Evolutionary conservation across 2,329 filamentous ascomycete genomes (phyloP), one percentile per base, ranked within the genome.

Genomic region (Cercospora beticola): DNA sequence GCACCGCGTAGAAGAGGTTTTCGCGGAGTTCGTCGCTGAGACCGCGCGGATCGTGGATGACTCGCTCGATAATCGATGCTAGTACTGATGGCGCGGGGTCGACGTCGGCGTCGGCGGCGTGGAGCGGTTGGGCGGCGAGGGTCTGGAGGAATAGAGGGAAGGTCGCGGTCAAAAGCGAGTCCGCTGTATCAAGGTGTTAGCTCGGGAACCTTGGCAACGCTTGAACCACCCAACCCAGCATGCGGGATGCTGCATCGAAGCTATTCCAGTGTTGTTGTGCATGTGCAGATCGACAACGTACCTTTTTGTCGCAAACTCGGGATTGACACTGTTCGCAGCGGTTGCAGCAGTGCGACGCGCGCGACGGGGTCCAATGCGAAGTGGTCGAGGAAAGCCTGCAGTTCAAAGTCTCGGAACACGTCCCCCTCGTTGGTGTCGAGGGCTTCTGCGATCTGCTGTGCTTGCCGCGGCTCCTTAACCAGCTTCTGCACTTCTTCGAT

Each of bases 371-470:
- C 94, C 64, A 97, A 86, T 78, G 94, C 93, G 84, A 99, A 99
- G 80, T 98, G 94, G 72, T 97, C 92, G 85, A 98, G 90, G 78
- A 99, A 98, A 1, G 91, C 92, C 2, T 92, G 91, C n/a, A 99
- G 86, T 78, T 99, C 94, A 76, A 99, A 97, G 78, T 98, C 94
- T 67, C 93, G 91, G 79, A 97, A 97, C 69, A 97, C 88, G 75
- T 99, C 94, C 75, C 95, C 93, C 74, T 95, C 94, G 21, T 89
- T 92, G 1, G 89, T 90, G 80, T 97, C 94, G 78, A 99, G 91
- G 21, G 94, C 92, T 79, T 98, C 94, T 69, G 94, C 94, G 77
- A 99, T 97, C 81, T 93, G 96, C 75, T 88, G 87, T 62, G 94
- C 92, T 82, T 97, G 93, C 67, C 93, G 88, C 63, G 88, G 85